phyloP scores from a whole-genome alignment of 2,329 filamentous ascomycete genomes.

The Aspergillus ustus region DNA sequence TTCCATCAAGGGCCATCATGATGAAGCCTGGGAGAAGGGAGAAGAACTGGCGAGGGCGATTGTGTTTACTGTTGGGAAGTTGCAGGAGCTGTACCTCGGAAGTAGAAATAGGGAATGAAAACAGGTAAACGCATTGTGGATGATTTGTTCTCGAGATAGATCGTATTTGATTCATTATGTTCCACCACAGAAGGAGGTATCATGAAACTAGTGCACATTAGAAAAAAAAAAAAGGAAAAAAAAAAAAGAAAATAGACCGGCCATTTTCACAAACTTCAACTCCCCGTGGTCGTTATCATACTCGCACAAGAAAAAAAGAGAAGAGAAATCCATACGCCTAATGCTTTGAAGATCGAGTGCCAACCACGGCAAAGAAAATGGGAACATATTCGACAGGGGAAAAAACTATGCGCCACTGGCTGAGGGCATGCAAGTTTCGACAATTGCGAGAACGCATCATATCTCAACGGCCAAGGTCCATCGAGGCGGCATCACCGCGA shows the following conservation, averaged over 20 bases:
- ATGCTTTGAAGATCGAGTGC: conserved; percentile 21
- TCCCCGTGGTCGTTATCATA: conserved; percentile 31
- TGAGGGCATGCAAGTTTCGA: neutral
- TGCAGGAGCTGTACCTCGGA: conserved; percentile 28
- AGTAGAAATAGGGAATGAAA: no score
- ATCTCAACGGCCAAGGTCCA: conserved; percentile 42
- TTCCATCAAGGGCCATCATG: conserved; percentile 43
- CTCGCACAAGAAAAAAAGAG: conserved; percentile 34
- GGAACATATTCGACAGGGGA: conserved; percentile 1
- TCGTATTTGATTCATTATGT: conserved; percentile 19
- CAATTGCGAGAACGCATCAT: neutral
- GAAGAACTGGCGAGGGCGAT: conserved; percentile 46
- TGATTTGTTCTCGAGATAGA: neutral
- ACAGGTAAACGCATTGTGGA: no score
- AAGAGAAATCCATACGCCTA: conserved; percentile 33
- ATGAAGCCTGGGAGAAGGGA: conserved; percentile 49
- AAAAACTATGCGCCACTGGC: neutral
- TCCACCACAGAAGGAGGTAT: conserved; percentile 12
- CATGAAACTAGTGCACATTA: conserved; percentile 31
- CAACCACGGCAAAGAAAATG: conserved; percentile 14
- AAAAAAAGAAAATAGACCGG: conserved; percentile 28
- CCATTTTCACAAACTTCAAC: conserved; percentile 32
- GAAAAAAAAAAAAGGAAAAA: conserved; percentile 21
- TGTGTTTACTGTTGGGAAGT: conserved; percentile 33
- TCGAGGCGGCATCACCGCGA: conserved; percentile 37